These are phyloP conservation scores for Cyberlindnera euphorbiae DNA, from an alignment of 805 yeast species.

Conservation along the genomic window DNA sequence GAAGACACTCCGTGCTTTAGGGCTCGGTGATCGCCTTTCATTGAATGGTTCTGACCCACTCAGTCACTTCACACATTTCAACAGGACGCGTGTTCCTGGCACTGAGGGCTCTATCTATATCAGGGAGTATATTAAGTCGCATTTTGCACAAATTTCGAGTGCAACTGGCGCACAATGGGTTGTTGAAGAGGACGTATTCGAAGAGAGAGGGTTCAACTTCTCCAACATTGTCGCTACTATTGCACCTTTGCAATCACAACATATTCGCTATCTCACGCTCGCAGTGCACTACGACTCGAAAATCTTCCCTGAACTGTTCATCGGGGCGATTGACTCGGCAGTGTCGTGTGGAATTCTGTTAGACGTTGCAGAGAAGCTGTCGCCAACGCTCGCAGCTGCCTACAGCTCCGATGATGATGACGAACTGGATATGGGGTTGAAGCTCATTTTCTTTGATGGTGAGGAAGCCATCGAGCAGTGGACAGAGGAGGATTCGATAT, in stretches of 20 bases:
- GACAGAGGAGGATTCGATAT: constrained; percentile 47
- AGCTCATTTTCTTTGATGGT: constrained; percentile 53
- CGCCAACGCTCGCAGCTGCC: constrained; percentile 15
- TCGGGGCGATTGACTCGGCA: constrained; percentile 59
- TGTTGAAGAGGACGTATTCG: constrained; percentile 34
- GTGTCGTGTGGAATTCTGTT: constrained; percentile 50
- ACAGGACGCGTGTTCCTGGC: constrained; percentile 40
- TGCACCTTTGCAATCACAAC: constrained; percentile 13
- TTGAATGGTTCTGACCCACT: constrained; percentile 10
- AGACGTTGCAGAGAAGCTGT: constrained; percentile 33
- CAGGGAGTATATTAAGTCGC: constrained; percentile 32
- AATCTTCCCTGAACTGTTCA: constrained; percentile 44
- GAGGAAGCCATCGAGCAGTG: constrained; percentile 56
- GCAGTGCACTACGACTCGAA: constrained; percentile 54
- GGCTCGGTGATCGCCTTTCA: constrained; percentile 12
- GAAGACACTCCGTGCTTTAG: constrained; percentile 3
- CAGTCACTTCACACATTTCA: constrained; percentile 29
- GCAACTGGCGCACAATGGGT: constrained; percentile 25
- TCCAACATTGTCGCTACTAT: constrained; percentile 34
- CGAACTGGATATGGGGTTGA: constrained; percentile 33
- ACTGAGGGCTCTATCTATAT: constrained; percentile 34
- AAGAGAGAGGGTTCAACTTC: constrained; percentile 31
- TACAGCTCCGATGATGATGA: constrained; percentile 10
- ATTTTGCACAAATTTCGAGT: constrained; percentile 27
- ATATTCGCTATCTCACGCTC: constrained; percentile 31